Conservation (phyloP, 768 basidiomycete species). For the Tubosaeta sp. region DNA sequence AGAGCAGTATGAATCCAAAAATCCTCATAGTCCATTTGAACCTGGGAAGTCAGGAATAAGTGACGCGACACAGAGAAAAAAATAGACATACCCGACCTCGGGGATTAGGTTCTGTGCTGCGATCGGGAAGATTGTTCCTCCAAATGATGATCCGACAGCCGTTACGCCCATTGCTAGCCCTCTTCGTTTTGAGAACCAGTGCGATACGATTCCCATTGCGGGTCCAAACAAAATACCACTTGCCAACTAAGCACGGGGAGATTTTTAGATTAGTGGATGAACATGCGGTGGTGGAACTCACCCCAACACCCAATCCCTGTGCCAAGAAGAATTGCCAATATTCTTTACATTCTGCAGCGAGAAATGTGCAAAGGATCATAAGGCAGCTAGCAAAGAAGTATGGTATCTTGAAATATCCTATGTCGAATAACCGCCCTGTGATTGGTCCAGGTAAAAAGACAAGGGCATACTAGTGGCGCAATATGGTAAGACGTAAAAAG, state of each 20-base stretch:
- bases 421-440: conserved; percentile 67
- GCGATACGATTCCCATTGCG: conserved; percentile 54
- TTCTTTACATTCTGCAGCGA: conserved; percentile 62
- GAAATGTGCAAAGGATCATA: conserved; percentile 53
- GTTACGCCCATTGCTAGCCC: conserved; percentile 57
- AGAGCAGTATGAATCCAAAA: conserved; percentile 58
- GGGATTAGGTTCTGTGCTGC: conserved; percentile 50
- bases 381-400: conserved; percentile 44
- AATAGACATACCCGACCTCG: conserved; percentile 45
- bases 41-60: conserved; percentile 30
- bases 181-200: conserved; percentile 66
- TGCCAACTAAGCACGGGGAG: conserved; percentile 24
- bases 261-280: too few relatives aligned
- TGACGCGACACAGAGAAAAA: neutral
- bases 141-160: conserved; percentile 64
- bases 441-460: conserved; percentile 60
- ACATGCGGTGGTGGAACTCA: conserved; percentile 30
- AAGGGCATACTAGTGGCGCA: conserved; percentile 48
- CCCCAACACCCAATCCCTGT: conserved; percentile 66
- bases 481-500: neutral
- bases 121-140: conserved; percentile 67
- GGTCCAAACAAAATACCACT: conserved; percentile 63
- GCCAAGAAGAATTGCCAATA: conserved; percentile 80
- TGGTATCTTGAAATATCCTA: conserved; percentile 60
- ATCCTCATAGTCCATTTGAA: conserved; percentile 77